Evolutionary conservation across 2,329 filamentous ascomycete species (phyloP).

Genomic region (Coleophoma cylindrospora): DNA sequence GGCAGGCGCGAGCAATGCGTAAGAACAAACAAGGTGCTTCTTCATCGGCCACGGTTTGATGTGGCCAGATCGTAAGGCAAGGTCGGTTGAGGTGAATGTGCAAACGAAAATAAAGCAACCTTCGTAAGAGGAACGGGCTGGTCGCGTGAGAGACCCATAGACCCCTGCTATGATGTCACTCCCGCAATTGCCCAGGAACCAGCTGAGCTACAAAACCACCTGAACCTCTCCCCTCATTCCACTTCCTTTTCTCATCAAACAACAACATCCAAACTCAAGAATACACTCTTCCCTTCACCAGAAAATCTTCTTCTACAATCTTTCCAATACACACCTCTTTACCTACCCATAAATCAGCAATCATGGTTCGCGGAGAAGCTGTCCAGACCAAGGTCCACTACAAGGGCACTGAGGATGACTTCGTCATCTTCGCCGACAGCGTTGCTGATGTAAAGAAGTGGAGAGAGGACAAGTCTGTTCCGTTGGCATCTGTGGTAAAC

Average conservation of each 20-base stretch:
- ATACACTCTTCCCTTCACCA: no score
- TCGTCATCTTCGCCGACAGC: constrained; percentile 60
- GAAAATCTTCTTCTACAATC: neutral
- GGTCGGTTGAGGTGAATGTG: no score
- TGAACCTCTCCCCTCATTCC: constrained; percentile 6
- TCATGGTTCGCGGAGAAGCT: constrained; percentile 53
- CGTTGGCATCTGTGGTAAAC: constrained; percentile 79
- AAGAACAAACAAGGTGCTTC: constrained; percentile 4
- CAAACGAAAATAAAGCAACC: no score
- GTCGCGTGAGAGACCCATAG: no score
- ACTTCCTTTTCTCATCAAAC: constrained; percentile 3
- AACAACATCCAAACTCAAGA: neutral
- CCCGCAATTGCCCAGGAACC: no score
- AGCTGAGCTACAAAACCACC: constrained; percentile 23
- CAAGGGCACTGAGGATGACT: constrained; percentile 64
- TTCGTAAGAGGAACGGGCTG: no score
- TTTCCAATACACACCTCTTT: constrained; percentile 1
- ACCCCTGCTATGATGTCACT: no score
- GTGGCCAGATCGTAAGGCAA: neutral
- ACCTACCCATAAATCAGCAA: constrained; percentile 8
- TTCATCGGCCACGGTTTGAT: neutral
- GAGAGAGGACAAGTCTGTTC: constrained; percentile 72
- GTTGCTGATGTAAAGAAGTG: constrained; percentile 68
- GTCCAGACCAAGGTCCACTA: constrained; percentile 61
- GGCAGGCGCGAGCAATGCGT: constrained; percentile 16